Evolutionary conservation across 2,329 filamentous ascomycete species (phyloP).

Genomic region (Calcarisporium arbuscula): DNA sequence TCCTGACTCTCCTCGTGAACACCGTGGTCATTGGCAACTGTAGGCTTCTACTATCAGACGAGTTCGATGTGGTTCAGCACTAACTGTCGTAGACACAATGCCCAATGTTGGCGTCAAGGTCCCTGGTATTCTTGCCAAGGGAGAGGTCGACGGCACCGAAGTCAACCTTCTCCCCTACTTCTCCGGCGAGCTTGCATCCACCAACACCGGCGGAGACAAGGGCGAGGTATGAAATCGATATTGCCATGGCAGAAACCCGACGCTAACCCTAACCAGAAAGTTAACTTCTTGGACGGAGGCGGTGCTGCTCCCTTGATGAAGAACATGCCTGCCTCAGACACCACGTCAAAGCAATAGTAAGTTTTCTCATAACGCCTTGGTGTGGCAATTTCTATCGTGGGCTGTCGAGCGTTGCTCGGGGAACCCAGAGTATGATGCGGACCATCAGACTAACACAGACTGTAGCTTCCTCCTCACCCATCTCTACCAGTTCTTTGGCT

Average conservation of each 20-base stretch:
- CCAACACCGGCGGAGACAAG: slow-evolving; percentile 40
- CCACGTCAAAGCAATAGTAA: slow-evolving; percentile 49
- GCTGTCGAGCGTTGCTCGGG: too few species aligned
- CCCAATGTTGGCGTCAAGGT: slow-evolving; percentile 47
- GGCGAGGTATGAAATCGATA: too few species aligned
- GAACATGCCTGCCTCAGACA: slow-evolving; percentile 47
- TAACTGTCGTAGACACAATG: slow-evolving; percentile 35
- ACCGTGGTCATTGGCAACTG: slow-evolving; percentile 59
- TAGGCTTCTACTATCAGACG: slow-evolving; percentile 17
- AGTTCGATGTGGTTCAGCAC: neutral
- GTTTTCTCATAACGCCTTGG: slow-evolving; percentile 11
- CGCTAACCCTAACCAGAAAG: too few species aligned
- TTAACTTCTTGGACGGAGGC: slow-evolving; percentile 58
- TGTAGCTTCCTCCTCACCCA: slow-evolving; percentile 51
- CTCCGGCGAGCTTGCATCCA: slow-evolving; percentile 45
- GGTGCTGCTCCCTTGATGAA: slow-evolving; percentile 47
- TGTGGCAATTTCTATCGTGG: neutral
- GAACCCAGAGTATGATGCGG: slow-evolving; percentile 42
- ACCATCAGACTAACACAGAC: neutral
- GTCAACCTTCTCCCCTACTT: slow-evolving; percentile 58
- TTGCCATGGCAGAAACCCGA: too few species aligned
- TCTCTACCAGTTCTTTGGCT: slow-evolving; percentile 56
- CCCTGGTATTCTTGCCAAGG: slow-evolving; percentile 49
- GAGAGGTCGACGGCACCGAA: slow-evolving; percentile 40
- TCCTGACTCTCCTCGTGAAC: slow-evolving; percentile 54